Conservation (phyloP, 2,329 filamentous ascomycete species). For the Fusarium newnesense region DNA sequence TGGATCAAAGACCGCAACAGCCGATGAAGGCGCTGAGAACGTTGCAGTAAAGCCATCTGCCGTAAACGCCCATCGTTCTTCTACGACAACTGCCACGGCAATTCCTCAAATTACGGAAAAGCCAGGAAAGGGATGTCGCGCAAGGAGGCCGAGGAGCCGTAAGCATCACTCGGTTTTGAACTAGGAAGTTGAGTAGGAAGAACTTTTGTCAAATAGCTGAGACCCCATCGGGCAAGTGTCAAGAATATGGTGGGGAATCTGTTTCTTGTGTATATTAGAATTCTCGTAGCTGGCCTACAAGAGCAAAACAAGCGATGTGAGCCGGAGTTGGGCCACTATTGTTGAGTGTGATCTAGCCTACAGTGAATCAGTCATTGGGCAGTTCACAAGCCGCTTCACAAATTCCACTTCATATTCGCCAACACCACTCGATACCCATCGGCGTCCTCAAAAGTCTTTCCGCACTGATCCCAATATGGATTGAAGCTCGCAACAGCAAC, state of each 20-base stretch:
- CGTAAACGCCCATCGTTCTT: neutral
- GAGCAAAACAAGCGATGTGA: neutral
- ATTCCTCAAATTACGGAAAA: neutral
- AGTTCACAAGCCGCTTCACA: neutral
- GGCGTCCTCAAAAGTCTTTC: neutral
- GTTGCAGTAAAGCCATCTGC: neutral
- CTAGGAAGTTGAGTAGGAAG: neutral
- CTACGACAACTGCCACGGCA: neutral
- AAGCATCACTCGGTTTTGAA: neutral
- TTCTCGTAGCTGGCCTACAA: neutral
- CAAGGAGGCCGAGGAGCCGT: neutral
- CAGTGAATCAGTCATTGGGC: accelerated
- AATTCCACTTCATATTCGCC: neutral
- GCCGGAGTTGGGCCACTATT: accelerated
- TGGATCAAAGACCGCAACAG: neutral
- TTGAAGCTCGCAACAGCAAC: neutral
- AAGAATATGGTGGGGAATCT: neutral
- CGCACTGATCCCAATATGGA: neutral
- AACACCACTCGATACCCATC: neutral
- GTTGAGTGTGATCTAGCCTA: accelerated
- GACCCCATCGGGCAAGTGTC: accelerated
- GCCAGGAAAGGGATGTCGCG: neutral
- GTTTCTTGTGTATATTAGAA: neutral
- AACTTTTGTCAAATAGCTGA: neutral
- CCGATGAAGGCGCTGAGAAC: neutral